phyloP scores from a whole-genome alignment of 2,329 filamentous ascomycete species.

The Neofusicoccum umdonicola region DNA sequence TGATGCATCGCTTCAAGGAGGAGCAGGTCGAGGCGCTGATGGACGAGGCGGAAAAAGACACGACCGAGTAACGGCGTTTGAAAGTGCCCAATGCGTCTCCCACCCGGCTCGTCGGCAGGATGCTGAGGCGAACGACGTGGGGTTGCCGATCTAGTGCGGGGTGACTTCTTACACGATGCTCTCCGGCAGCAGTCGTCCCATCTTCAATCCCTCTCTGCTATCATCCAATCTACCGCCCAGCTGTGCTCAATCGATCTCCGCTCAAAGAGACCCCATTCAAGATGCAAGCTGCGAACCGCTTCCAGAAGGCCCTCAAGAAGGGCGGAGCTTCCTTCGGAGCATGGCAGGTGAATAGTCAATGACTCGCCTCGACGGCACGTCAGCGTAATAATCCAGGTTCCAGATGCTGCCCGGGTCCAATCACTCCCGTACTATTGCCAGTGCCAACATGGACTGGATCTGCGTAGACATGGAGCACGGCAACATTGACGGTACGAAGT shows the following conservation, averaged over 20 bases:
- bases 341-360: conserved; percentile 50
- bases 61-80: conserved; percentile 12
- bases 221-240: neutral
- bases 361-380: neutral
- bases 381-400: neutral
- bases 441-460: conserved; percentile 54
- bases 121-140: conserved; percentile 14
- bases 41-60: conserved; percentile 49
- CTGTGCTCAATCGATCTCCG: neutral
- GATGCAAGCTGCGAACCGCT: conserved; percentile 55
- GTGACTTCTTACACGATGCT: neutral
- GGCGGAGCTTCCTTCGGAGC: conserved; percentile 53
- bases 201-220: neutral
- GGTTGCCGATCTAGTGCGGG: conserved; percentile 17
- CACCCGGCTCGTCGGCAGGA: conserved; percentile 15
- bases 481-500: conserved; percentile 50
- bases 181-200: neutral
- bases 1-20: conserved; percentile 74
- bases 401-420: conserved; percentile 55
- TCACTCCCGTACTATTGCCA: conserved; percentile 52
- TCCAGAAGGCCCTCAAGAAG: conserved; percentile 51
- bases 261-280: conserved; percentile 16
- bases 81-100: neutral
- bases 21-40: conserved; percentile 67
- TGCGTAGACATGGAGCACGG: conserved; percentile 57